Evolutionary conservation across 169 alveolate species (phyloP).

Genomic region (Amoebophrya sp.): DNA sequence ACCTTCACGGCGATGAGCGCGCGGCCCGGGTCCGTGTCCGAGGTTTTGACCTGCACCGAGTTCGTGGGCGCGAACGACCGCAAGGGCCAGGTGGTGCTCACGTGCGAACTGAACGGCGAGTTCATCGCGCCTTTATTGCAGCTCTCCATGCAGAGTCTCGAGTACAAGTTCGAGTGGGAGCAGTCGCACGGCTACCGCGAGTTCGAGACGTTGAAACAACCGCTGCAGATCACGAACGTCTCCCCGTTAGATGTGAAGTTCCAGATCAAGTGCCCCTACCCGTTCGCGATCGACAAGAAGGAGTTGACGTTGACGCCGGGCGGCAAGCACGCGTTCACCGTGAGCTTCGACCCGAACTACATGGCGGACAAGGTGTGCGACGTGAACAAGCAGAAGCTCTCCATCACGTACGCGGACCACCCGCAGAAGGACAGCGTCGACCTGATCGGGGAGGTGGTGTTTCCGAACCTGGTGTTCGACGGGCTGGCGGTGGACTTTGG

Average conservation of each 20-base stretch:
- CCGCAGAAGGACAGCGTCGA: constrained; percentile 74
- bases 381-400: constrained; percentile 40
- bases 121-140: constrained; percentile 18
- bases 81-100: constrained; percentile 18
- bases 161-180: constrained; percentile 15
- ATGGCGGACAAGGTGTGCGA: constrained; percentile 38
- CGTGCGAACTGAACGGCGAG: constrained; percentile 21
- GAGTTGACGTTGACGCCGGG: constrained; percentile 52
- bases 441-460: constrained; percentile 70
- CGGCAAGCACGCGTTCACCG: constrained; percentile 47
- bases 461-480: constrained; percentile 67
- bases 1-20: constrained; percentile 63
- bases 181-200: not conserved
- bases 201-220: constrained; percentile 36
- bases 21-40: constrained; percentile 58
- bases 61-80: constrained; percentile 62
- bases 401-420: constrained; percentile 51
- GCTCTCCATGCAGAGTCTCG: constrained; percentile 11
- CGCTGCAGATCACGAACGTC: constrained; percentile 53
- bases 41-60: constrained; percentile 57
- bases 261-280: constrained; percentile 53
- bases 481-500: constrained; percentile 71
- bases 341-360: constrained; percentile 63
- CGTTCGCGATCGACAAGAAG: constrained; percentile 60
- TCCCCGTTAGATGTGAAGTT: constrained; percentile 63